Evolutionary conservation across 2,329 filamentous ascomycete species (phyloP).

Genomic region (Colletotrichum orchidophilum): DNA sequence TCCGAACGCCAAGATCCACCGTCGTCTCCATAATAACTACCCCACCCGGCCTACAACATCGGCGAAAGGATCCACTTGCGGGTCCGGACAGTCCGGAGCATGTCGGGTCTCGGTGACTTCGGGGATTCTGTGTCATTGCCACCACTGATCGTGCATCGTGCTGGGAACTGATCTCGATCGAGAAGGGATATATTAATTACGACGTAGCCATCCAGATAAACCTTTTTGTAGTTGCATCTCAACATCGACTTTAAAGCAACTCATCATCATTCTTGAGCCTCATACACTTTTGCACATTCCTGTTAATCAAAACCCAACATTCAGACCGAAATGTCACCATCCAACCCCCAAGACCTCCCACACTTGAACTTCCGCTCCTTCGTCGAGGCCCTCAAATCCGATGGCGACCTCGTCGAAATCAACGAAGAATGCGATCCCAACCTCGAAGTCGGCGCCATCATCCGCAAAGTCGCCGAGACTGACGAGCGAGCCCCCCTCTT

Average conservation of each 20-base stretch:
- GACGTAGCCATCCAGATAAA: no score
- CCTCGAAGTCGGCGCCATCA: slow-evolving; percentile 58
- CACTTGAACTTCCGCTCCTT: slow-evolving; percentile 55
- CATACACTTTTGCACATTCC: neutral
- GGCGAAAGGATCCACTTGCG: no score
- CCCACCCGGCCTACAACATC: neutral
- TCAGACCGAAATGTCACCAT: neutral
- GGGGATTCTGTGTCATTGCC: no score
- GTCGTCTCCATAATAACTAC: neutral
- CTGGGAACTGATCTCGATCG: no score
- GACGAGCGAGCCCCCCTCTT: slow-evolving; percentile 59
- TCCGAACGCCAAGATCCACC: neutral
- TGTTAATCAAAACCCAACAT: neutral
- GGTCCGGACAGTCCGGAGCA: no score
- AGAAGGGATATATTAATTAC: no score
- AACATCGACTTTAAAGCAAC: neutral
- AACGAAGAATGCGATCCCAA: slow-evolving; percentile 52
- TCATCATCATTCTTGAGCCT: no score
- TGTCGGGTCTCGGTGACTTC: no score
- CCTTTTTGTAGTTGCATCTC: neutral
- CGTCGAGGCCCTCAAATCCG: slow-evolving; percentile 51
- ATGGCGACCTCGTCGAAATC: slow-evolving; percentile 56
- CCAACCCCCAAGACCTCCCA: slow-evolving; percentile 13
- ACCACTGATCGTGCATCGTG: no score
- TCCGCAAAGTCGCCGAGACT: slow-evolving; percentile 53